Percentiles rank a stretch among this genome's conserved stretches.
phyloP scores from a whole-genome alignment of 192 early-diverging fungal species.

The Haplosporangium gracile region DNA sequence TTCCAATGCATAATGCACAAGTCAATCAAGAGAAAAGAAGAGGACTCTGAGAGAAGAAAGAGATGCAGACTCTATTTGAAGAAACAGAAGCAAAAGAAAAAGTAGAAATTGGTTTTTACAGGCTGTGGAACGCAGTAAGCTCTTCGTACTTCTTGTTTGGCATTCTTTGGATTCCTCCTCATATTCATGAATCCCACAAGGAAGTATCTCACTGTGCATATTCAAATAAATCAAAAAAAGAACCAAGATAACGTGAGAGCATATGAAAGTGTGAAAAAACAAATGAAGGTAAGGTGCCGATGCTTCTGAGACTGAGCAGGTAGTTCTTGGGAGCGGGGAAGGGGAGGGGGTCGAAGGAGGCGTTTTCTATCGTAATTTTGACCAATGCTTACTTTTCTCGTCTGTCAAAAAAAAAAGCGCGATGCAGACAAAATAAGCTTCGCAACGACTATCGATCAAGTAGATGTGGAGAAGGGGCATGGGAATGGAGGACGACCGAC shows the following conservation, averaged over 20 bases:
- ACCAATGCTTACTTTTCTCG: too few relatives aligned
- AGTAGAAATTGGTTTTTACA: not conserved
- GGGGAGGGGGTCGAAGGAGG: too few relatives aligned
- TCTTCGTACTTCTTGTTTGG: not conserved
- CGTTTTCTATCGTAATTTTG: too few relatives aligned
- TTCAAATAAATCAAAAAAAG: not conserved
- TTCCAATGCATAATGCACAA: not conserved
- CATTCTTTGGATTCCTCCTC: not conserved
- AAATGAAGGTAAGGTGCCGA: not conserved
- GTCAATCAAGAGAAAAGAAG: not conserved
- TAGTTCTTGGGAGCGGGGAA: too few relatives aligned
- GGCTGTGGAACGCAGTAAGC: slow-evolving; percentile 1
- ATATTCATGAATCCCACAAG: not conserved
- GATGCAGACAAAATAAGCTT: too few relatives aligned
- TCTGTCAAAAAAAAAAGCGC: too few relatives aligned
- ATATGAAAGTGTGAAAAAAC: not conserved
- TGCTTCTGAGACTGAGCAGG: too few relatives aligned
- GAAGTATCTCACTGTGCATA: not conserved
- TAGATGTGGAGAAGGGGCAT: too few relatives aligned
- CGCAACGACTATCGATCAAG: too few relatives aligned
- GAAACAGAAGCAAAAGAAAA: not conserved
- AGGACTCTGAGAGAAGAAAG: not conserved
- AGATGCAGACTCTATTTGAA: not conserved
- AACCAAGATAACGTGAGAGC: not conserved
- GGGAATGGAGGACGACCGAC: too few relatives aligned